A percentile compares a stretch with the other conserved stretches of the same genome.
These are phyloP conservation scores for Artomyces pyxidatus DNA, from an alignment of 768 basidiomycete genomes.

Conservation along the genomic window DNA sequence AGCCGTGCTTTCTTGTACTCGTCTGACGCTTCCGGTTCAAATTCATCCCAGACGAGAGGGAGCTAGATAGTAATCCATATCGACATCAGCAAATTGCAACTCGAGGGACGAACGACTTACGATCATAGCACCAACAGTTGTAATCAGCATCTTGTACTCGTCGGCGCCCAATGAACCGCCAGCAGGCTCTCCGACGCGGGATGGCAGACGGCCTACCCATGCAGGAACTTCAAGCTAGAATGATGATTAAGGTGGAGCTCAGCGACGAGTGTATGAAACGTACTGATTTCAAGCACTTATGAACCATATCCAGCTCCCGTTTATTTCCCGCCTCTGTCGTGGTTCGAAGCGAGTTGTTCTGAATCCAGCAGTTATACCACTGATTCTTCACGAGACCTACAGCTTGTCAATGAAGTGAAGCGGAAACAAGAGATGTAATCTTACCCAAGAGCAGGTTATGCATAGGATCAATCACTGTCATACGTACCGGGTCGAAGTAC, in stretches of 20 bases:
- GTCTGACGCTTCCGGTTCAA: background rate
- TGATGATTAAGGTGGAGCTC: background rate
- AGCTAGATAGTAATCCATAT: background rate
- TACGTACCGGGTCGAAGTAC: constrained; percentile 12
- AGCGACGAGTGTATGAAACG: background rate
- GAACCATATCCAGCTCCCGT: background rate
- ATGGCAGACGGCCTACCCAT: constrained; percentile 22
- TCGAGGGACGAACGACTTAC: constrained; percentile 8
- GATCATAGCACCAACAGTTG: constrained; percentile 18
- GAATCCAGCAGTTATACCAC: constrained; percentile 21
- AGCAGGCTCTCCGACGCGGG: constrained; percentile 23
- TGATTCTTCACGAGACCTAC: constrained; percentile 21
- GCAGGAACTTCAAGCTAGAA: constrained; percentile 20
- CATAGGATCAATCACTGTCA: constrained; percentile 16
- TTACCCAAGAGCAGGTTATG: constrained; percentile 10
- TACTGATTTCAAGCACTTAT: background rate
- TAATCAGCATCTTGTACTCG: constrained; percentile 23
- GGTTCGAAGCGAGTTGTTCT: background rate
- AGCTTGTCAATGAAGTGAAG: background rate
- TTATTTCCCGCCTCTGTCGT: background rate
- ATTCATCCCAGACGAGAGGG: background rate
- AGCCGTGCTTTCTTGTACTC: background rate
- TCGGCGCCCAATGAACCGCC: constrained; percentile 24
- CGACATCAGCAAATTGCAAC: background rate
- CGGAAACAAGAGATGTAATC: background rate